A percentile compares a stretch with the other conserved stretches of the same genome.
Evolutionary conservation across 768 basidiomycete genomes (phyloP).

Genomic region (Tylopilus subfusipes): DNA sequence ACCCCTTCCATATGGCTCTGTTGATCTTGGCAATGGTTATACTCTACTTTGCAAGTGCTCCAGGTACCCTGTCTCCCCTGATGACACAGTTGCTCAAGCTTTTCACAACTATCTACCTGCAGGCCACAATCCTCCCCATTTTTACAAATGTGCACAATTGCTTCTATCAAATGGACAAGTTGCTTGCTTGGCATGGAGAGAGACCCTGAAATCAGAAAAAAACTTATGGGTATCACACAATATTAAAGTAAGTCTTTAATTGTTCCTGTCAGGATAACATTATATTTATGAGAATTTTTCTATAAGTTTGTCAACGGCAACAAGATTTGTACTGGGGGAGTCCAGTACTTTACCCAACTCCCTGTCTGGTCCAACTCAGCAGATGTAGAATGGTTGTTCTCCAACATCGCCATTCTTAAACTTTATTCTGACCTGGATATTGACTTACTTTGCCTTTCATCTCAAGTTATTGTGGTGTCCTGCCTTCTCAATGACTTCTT

Average conservation of each 20-base stretch:
- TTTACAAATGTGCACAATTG: not conserved
- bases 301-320: not conserved
- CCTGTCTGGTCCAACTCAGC: not conserved
- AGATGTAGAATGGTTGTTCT: not conserved
- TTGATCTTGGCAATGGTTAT: not conserved
- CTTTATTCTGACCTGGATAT: slow-evolving; percentile 19
- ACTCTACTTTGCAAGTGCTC: not conserved
- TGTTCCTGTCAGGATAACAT: too few species aligned
- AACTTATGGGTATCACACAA: too few species aligned
- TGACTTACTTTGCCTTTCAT: slow-evolving; percentile 14
- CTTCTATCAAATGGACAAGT: too few species aligned
- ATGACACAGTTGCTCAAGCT: not conserved
- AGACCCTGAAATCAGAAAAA: not conserved
- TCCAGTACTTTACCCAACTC: too few species aligned
- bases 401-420: not conserved
- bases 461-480: slow-evolving; percentile 19
- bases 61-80: not conserved
- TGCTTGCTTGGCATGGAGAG: too few species aligned
- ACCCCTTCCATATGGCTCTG: too few species aligned
- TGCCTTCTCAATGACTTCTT: too few species aligned
- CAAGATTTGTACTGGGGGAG: too few species aligned
- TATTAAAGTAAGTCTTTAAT: too few species aligned
- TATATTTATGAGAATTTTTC: not conserved
- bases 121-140: not conserved
- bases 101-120: not conserved